These are phyloP conservation scores for Achlya hypogyna DNA, from an alignment of 352 stramenopile genomes.

Conservation along the genomic window DNA sequence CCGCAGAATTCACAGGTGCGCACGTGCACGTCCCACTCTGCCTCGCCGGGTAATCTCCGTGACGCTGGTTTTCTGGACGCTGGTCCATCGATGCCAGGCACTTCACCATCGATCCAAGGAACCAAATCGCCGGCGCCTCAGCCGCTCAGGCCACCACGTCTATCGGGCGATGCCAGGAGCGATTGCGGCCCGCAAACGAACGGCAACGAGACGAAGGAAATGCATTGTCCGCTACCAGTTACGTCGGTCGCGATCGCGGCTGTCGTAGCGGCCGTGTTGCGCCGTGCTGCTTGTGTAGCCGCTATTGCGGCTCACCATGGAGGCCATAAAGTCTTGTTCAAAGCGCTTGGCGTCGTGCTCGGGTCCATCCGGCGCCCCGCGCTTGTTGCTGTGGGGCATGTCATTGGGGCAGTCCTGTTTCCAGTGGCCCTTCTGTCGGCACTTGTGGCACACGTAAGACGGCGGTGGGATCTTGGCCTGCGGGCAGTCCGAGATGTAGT, in stretches of 20 bases:
- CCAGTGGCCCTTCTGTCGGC: conserved; percentile 80
- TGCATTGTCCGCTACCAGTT: background rate
- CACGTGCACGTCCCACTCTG: no score
- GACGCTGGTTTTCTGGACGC: no score
- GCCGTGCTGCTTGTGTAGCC: background rate
- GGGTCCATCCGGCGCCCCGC: background rate
- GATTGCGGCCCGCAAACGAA: no score
- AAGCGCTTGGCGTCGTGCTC: background rate
- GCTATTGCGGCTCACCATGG: conserved; percentile 4
- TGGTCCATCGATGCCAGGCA: no score
- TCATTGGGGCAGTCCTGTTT: conserved; percentile 83
- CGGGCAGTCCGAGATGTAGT: conserved; percentile 83
- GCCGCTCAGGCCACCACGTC: no score
- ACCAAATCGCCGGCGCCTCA: no score
- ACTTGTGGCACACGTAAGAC: conserved; percentile 82
- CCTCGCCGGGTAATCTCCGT: no score
- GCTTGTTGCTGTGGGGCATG: conserved; percentile 3
- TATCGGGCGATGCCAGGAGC: no score
- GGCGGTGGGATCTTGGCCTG: conserved; percentile 71
- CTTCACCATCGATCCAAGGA: no score
- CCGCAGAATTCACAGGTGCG: no score
- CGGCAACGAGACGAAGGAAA: no score
- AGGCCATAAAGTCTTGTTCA: conserved; percentile 8
- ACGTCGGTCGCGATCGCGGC: background rate
- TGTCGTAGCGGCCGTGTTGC: background rate